Percentiles rank a stretch among this genome's conserved stretches.
These are phyloP conservation scores for Aspergillus incahuasiensis DNA, from an alignment of 495 filamentous ascomycete genomes.

Conservation along the genomic window DNA sequence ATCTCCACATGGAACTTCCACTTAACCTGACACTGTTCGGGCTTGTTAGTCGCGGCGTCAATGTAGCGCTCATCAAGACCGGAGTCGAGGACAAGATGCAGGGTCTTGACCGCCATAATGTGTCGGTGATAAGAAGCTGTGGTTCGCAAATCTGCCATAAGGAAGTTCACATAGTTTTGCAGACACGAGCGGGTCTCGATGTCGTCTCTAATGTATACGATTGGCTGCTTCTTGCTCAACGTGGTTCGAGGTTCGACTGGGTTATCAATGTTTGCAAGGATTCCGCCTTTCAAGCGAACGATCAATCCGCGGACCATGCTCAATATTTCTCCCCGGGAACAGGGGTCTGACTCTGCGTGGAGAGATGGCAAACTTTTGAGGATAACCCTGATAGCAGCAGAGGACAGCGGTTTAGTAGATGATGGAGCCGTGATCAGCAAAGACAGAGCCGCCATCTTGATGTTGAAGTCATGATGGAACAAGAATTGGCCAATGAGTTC, in stretches of 20 bases:
- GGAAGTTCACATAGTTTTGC: slow-evolving; percentile 62
- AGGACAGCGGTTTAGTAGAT: slow-evolving; percentile 63
- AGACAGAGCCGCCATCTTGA: slow-evolving; percentile 70
- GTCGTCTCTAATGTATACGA: slow-evolving; percentile 22
- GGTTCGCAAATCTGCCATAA: slow-evolving; percentile 66
- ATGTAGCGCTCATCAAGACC: slow-evolving; percentile 36
- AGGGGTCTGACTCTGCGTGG: slow-evolving; percentile 78
- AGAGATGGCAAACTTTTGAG: slow-evolving; percentile 58
- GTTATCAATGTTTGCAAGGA: slow-evolving; percentile 22
- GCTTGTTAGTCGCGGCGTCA: slow-evolving; percentile 11
- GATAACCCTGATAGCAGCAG: slow-evolving; percentile 54
- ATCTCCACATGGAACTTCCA: slow-evolving; percentile 55
- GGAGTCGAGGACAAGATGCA: slow-evolving; percentile 57
- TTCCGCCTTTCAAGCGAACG: slow-evolving; percentile 51
- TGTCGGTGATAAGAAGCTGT: slow-evolving; percentile 83
- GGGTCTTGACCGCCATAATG: slow-evolving; percentile 67
- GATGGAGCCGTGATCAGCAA: slow-evolving; percentile 66
- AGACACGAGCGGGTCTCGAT: slow-evolving; percentile 57
- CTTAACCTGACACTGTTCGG: slow-evolving; percentile 23
- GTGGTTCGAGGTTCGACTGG: slow-evolving; percentile 8
- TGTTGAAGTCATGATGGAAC: slow-evolving; percentile 56
- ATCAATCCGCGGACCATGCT: slow-evolving; percentile 63
- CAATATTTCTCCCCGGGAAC: slow-evolving; percentile 71
- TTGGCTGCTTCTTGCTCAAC: slow-evolving; percentile 14
- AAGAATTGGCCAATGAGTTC: slow-evolving; percentile 47